Conservation (phyloP, 225 moss, liverwort and hornwort species). For the Climacium dendroides region DNA sequence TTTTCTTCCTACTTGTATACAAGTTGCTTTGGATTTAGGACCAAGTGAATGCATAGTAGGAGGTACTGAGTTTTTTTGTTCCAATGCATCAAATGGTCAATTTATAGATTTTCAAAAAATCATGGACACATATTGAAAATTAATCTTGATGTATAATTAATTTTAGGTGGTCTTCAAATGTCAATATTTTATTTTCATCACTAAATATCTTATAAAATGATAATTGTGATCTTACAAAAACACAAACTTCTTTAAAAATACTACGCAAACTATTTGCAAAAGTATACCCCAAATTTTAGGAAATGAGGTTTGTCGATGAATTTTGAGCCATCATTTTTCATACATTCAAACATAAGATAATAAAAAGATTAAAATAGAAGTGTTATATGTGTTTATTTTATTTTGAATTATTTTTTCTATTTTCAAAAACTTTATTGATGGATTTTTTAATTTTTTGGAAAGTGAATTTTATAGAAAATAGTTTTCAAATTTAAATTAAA, state of each 20-base stretch:
- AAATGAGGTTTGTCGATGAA: not conserved
- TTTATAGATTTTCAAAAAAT: not conserved
- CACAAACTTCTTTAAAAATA: not conserved
- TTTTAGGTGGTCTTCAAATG: not conserved
- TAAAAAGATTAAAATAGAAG: not conserved
- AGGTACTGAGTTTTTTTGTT: not conserved
- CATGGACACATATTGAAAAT: not conserved
- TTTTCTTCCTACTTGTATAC: not conserved
- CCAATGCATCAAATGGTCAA: not conserved
- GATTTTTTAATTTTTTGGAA: not conserved
- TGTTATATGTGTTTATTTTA: not conserved
- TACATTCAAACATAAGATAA: not conserved
- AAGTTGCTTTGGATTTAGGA: not conserved
- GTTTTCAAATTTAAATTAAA: not conserved
- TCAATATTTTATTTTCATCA: not conserved
- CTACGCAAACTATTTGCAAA: rapidly evolving
- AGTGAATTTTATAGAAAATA: not conserved
- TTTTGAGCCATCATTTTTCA: not conserved
- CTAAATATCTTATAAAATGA: not conserved
- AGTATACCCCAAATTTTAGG: not conserved
- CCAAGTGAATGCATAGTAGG: rapidly evolving
- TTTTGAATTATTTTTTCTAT: not conserved
- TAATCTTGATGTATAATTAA: not conserved
- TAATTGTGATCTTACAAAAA: not conserved
- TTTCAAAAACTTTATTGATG: not conserved